Evolutionary conservation across 192 early-diverging fungal genomes (phyloP).

Genomic region (Podila horticola): DNA sequence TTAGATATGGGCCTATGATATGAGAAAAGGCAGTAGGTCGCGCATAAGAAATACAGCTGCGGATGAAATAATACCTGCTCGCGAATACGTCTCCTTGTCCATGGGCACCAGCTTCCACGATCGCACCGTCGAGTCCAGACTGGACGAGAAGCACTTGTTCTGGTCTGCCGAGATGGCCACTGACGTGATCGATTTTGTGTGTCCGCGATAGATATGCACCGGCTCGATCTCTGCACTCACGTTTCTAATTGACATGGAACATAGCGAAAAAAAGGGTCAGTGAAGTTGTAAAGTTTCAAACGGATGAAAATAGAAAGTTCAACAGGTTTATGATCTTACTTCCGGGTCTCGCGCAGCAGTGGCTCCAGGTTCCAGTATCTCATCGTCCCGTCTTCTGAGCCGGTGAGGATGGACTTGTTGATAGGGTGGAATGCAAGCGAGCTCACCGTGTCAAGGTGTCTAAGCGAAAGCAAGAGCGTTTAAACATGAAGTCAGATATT

Average conservation of each 20-base stretch:
- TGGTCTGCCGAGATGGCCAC: slow-evolving; percentile 71
- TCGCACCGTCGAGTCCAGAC: slow-evolving; percentile 78
- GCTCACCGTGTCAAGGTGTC: slow-evolving; percentile 40
- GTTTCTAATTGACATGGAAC: not conserved
- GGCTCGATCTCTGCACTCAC: slow-evolving; percentile 67
- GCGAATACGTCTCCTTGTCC: slow-evolving; percentile 64
- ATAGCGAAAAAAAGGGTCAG: not conserved
- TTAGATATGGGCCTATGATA: not conserved
- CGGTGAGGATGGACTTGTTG: slow-evolving; percentile 69
- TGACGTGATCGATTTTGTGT: slow-evolving; percentile 72
- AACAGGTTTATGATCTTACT: not conserved
- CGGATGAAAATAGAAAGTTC: not conserved
- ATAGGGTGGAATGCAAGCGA: slow-evolving; percentile 51
- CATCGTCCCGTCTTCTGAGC: slow-evolving; percentile 83
- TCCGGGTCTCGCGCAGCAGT: slow-evolving; percentile 50
- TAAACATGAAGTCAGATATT: no score
- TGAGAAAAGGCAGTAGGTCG: not conserved
- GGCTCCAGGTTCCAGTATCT: slow-evolving; percentile 80
- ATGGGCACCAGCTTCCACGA: slow-evolving; percentile 70
- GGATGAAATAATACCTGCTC: slow-evolving; percentile 47
- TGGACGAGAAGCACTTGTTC: slow-evolving; percentile 72
- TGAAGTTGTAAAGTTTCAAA: not conserved
- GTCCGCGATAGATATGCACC: slow-evolving; percentile 80
- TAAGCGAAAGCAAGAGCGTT: slow-evolving; percentile 3
- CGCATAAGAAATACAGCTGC: not conserved